Percentiles rank a stretch among this genome's conserved stretches.
These are phyloP conservation scores for Hypoxylon sp. DNA, from an alignment of 2,329 filamentous ascomycete species.

Conservation along the genomic window DNA sequence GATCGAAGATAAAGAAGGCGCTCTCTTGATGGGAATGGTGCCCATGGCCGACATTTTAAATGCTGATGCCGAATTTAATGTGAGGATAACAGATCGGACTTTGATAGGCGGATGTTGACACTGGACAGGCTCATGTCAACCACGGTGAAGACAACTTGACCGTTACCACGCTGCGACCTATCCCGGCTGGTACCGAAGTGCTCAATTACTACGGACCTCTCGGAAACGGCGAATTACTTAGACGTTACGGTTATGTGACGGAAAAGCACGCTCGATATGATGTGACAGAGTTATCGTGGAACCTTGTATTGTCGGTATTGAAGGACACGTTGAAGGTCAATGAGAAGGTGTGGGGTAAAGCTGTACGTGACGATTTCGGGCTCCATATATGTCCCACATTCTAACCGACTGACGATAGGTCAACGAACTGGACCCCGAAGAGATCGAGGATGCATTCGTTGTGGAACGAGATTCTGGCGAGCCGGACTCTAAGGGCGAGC, in stretches of 20 bases:
- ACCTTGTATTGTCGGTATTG: conserved; percentile 60
- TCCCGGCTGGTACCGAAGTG: conserved; percentile 77
- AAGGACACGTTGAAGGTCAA: conserved; percentile 51
- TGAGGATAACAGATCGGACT: conserved; percentile 48
- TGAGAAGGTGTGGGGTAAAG: conserved; percentile 51
- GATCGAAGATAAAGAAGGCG: conserved; percentile 68
- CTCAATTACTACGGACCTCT: conserved; percentile 91
- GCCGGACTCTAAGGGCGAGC: conserved; percentile 58
- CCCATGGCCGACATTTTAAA: conserved; percentile 91
- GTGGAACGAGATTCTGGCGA: conserved; percentile 65
- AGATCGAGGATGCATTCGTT: conserved; percentile 79
- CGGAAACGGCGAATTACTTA: conserved; percentile 81
- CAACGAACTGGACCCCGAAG: conserved; percentile 65
- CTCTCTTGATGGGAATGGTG: conserved; percentile 80
- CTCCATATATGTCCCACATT: background rate
- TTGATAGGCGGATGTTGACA: background rate
- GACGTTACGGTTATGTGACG: conserved; percentile 89
- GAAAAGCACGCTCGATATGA: conserved; percentile 79
- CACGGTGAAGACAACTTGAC: conserved; percentile 66
- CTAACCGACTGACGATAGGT: conserved; percentile 48
- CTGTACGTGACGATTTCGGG: conserved; percentile 47
- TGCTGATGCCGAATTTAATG: conserved; percentile 87
- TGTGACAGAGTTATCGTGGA: conserved; percentile 79
- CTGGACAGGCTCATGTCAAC: conserved; percentile 60
- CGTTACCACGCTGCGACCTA: conserved; percentile 75